Conservation (phyloP, 139 green algal genomes). For the Chlamydomonas incerta region DNA sequence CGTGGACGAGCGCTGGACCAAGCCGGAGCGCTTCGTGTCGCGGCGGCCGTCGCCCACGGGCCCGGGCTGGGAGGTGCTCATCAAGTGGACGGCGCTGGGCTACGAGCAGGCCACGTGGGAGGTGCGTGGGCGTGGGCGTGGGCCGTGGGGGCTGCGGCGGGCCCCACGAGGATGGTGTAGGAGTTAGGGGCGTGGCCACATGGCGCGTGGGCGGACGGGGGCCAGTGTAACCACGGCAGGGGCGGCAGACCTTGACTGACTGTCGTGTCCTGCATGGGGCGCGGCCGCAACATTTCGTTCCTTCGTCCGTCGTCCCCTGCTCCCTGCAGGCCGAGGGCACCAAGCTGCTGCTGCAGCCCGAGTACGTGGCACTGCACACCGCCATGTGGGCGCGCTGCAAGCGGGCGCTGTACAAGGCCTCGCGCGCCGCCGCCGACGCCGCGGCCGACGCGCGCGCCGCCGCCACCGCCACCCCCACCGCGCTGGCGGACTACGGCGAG, state of each 20-base stretch:
- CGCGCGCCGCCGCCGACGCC: slow-evolving; percentile 19
- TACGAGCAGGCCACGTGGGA: slow-evolving; percentile 92
- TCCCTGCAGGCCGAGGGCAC: slow-evolving; percentile 64
- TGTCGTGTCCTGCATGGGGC: too few species aligned
- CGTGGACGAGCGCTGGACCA: slow-evolving; percentile 60
- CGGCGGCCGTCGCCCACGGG: slow-evolving; percentile 70
- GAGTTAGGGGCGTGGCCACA: too few species aligned
- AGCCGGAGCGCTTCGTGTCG: slow-evolving; percentile 75
- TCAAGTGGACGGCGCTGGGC: slow-evolving; percentile 85
- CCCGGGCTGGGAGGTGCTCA: slow-evolving; percentile 91
- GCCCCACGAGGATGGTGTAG: too few species aligned
- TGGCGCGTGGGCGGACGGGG: too few species aligned
- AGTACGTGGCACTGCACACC: slow-evolving; percentile 67
- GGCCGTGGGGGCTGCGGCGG: too few species aligned
- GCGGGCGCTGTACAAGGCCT: slow-evolving; percentile 55
- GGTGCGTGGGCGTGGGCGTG: slow-evolving; percentile 35
- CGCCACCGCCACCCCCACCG: neutral
- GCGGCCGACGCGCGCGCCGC: slow-evolving; percentile 32
- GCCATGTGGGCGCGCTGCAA: slow-evolving; percentile 81
- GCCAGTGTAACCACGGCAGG: too few species aligned
- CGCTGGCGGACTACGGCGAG: neutral
- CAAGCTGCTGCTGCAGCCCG: slow-evolving; percentile 59
- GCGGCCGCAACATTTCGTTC: too few species aligned
- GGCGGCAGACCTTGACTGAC: too few species aligned
- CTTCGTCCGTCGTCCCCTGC: too few species aligned